Evolutionary conservation across 2,329 filamentous ascomycete genomes (phyloP).

Genomic region (Waltergamsia citrina): DNA sequence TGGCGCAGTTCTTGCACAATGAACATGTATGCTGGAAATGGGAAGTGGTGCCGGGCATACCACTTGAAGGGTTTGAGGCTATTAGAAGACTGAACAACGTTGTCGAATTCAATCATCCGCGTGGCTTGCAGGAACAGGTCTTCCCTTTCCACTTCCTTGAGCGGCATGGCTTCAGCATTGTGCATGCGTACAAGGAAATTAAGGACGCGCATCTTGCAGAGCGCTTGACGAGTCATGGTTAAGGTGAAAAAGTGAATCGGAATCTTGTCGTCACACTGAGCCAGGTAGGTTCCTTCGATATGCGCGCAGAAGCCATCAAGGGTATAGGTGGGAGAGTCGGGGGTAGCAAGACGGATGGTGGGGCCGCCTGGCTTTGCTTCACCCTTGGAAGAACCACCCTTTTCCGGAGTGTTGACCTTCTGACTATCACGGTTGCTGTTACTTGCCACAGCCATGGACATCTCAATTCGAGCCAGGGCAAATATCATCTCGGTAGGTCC

Average conservation of each 20-base stretch:
- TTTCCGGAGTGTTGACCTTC: slow-evolving; percentile 16
- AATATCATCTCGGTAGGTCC: slow-evolving; percentile 54
- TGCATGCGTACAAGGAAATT: slow-evolving; percentile 42
- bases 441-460: slow-evolving; percentile 43
- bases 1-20: slow-evolving; percentile 45
- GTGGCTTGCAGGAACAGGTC: slow-evolving; percentile 44
- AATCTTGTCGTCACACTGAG: slow-evolving; percentile 46
- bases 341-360: slow-evolving; percentile 36
- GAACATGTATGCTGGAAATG: slow-evolving; percentile 52
- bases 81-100: slow-evolving; percentile 40
- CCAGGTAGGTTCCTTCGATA: slow-evolving; percentile 46
- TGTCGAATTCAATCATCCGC: slow-evolving; percentile 51
- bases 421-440: slow-evolving; percentile 29
- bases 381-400: slow-evolving; percentile 8
- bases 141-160: slow-evolving; percentile 39
- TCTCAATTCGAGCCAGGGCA: slow-evolving; percentile 44
- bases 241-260: slow-evolving; percentile 50
- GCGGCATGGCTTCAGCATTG: slow-evolving; percentile 23
- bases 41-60: slow-evolving; percentile 51
- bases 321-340: slow-evolving; percentile 37
- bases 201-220: slow-evolving; percentile 48
- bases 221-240: slow-evolving; percentile 43
- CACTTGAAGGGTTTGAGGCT: slow-evolving; percentile 43
- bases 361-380: slow-evolving; percentile 18
- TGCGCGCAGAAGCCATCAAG: slow-evolving; percentile 44